Conservation (phyloP, 441 rosid species). For the Arabidopsis hybrid region DNA sequence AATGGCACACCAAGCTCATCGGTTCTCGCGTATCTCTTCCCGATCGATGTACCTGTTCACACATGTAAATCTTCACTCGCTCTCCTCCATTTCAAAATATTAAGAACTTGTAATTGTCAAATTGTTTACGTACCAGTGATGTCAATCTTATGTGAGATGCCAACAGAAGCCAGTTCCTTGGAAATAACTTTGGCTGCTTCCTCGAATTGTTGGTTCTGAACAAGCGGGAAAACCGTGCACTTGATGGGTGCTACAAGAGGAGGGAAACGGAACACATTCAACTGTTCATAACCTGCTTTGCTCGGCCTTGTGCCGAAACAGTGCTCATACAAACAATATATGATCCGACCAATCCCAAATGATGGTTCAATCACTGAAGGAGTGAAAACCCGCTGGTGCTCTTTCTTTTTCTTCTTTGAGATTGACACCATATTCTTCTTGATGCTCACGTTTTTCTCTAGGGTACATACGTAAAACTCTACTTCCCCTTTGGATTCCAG, state of each 20-base stretch:
- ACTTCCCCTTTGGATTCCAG: constrained; percentile 56
- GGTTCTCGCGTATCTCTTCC: constrained; percentile 64
- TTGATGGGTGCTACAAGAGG: constrained; percentile 65
- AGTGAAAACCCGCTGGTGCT: constrained; percentile 58
- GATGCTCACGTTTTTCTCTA: constrained; percentile 43
- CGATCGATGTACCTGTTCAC: constrained; percentile 57
- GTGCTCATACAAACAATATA: constrained; percentile 58
- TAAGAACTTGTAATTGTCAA: not conserved
- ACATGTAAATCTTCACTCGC: constrained; percentile 4
- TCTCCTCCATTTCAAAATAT: not conserved
- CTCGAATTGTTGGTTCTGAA: constrained; percentile 59
- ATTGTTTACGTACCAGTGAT: constrained; percentile 48
- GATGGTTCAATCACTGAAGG: constrained; percentile 64
- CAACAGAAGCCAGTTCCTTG: constrained; percentile 48
- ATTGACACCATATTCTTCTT: constrained; percentile 58
- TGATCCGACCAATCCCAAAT: constrained; percentile 61
- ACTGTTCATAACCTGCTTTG: constrained; percentile 59
- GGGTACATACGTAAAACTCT: constrained; percentile 51
- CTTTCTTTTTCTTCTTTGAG: constrained; percentile 58
- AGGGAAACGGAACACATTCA: constrained; percentile 61
- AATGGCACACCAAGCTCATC: constrained; percentile 66
- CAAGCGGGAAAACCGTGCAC: constrained; percentile 63
- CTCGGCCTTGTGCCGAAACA: constrained; percentile 58
- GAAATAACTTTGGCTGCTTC: constrained; percentile 51
- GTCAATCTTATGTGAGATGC: constrained; percentile 59